phyloP scores from a whole-genome alignment of 1,284 basidiomycete species.

The Paramarasmius palmivorus region DNA sequence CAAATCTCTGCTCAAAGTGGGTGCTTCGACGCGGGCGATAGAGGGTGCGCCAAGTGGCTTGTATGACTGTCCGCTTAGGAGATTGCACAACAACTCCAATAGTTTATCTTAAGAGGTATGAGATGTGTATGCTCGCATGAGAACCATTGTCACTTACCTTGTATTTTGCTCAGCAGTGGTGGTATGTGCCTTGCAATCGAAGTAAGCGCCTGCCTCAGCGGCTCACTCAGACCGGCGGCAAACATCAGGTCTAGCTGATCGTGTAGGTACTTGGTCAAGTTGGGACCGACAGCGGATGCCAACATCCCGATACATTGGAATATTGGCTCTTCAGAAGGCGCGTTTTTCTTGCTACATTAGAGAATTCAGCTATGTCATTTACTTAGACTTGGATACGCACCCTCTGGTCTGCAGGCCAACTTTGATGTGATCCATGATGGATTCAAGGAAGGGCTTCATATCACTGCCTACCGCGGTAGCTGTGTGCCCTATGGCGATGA shows the following conservation, averaged over 20 bases:
- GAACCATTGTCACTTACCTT: conserved; percentile 57
- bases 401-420: conserved; percentile 83
- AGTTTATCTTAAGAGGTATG: conserved; percentile 64
- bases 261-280: conserved; percentile 93
- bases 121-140: conserved; percentile 9
- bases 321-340: conserved; percentile 92
- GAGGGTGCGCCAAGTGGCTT: conserved; percentile 81
- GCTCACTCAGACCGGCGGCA: conserved; percentile 90
- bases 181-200: conserved; percentile 90
- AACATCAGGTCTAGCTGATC: conserved; percentile 98
- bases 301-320: conserved; percentile 99
- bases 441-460: conserved; percentile 95
- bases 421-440: conserved; percentile 90
- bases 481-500: conserved; percentile 96
- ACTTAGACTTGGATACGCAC: conserved; percentile 42
- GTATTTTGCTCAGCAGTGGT: conserved; percentile 89
- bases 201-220: conserved; percentile 83
- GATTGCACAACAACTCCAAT: conserved; percentile 79
- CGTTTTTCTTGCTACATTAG: conserved; percentile 72
- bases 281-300: conserved; percentile 93
- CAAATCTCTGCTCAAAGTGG: conserved; percentile 56
- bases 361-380: conserved; percentile 12
- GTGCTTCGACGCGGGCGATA: conserved; percentile 52
- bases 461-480: conserved; percentile 90
- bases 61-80: conserved; percentile 83